Evolutionary conservation across 129 eudicot species (phyloP), one percentile per base, ranked within the genome.

Genomic region (Tanacetum coccineum): DNA sequence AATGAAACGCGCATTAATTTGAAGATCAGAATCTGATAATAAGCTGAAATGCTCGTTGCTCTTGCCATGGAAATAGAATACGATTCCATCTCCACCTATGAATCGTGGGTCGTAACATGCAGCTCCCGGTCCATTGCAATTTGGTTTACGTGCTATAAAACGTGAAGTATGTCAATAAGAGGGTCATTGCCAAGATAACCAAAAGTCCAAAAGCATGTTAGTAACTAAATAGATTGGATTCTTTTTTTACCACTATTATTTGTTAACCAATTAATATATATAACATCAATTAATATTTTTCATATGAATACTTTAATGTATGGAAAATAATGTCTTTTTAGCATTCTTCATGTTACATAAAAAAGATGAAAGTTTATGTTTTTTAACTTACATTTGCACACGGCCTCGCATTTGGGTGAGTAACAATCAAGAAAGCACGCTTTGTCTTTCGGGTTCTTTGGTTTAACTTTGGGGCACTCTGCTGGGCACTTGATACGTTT

Each of bases 51-150:
- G 79, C 56, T 76, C 79, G 55, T 76, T 68, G 65, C 81, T 72
- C 18, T 28, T 61, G 9, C 85, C 85, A 20, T 81, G 85, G 42
- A 81, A 81, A 66, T 81, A 81, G 76, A 81, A 81, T 13, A 76
- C 79, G 28, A 56, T 71, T 4, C 85, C 81, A 14, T 81, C 85
- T 25, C 85, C 81, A 44, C 85, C 85, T 3, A 81, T 76, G 64
- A 81, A 81, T 1, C 85, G 85, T 3, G 85, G 85, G 48, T 81
- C 85, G 26, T 59, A 67, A 53, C 85, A 81, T 18, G 79, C 81
- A 4, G 85, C 81, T 63, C 85, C 79, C 3, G 71, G 76, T 58
- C 85, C 81, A 59, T 76, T 71, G 70, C 85, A 81, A 19, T 81
- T 66, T 44, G 85, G 81, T 36, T 81, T 76, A 2, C 25, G 25